Evolutionary conservation across 139 green algal genomes (phyloP).

Genomic region (Raphidocelis subcapitata): DNA sequence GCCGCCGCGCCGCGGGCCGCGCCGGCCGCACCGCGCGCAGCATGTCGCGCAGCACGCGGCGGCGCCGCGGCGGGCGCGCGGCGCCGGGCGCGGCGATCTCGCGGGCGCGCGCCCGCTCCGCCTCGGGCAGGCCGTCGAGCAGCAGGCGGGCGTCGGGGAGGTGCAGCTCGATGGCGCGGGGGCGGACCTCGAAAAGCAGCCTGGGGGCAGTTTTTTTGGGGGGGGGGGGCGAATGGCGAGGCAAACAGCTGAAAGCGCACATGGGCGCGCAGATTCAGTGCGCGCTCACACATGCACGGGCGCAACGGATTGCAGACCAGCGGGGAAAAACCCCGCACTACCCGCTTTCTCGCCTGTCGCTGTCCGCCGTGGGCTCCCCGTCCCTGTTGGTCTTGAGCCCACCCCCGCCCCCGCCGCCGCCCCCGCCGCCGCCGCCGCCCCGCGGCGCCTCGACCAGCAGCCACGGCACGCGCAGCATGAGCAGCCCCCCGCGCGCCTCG

Average conservation of each 20-base stretch:
- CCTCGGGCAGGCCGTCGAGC: neutral
- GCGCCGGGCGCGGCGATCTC: neutral
- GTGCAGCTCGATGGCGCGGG: constrained; percentile 11
- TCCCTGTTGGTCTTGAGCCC: constrained; percentile 28
- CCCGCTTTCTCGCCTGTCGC: no score
- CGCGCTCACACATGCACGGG: neutral
- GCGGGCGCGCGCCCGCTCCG: neutral
- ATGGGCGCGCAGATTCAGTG: no score
- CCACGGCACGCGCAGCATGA: constrained; percentile 49
- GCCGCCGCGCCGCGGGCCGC: neutral
- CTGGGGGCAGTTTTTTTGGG: neutral
- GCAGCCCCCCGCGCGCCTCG: constrained; percentile 6
- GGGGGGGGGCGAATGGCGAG: no score
- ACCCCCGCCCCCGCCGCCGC: no score
- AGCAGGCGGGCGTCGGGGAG: constrained; percentile 27
- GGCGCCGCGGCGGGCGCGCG: neutral
- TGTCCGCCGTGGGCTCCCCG: constrained; percentile 15
- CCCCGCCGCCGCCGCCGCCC: no score
- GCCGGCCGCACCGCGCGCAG: neutral
- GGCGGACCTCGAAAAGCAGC: constrained; percentile 26
- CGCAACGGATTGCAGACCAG: no score
- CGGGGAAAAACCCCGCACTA: no score
- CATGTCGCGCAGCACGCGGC: neutral
- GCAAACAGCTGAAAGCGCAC: no score
- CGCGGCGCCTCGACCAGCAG: constrained; percentile 31